Evolutionary conservation across 495 filamentous ascomycete species (phyloP), one percentile per base, ranked within the genome.

Genomic region (Penicillium arizonense): DNA sequence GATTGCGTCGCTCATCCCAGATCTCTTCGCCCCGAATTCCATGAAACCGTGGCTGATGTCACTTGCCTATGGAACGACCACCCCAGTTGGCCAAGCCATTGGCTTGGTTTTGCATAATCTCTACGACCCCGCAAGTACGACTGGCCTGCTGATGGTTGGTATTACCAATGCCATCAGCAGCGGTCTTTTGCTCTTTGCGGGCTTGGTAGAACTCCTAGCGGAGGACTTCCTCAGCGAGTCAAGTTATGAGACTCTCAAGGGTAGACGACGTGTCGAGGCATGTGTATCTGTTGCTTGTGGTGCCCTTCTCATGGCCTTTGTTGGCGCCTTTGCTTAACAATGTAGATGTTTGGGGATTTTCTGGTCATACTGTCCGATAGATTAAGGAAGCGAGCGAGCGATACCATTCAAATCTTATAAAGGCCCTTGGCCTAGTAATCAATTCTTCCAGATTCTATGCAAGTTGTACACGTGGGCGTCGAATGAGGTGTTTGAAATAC

Each of bases 211-310:
- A 69, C 72, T 97, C 39, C 78, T 97, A 11, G 90, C 93, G 5
- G 93, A 97, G 70, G 93, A 97, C 63, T 97, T 97, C 67, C 68
- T 97, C 58, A 88, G 84, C 48, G 90, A 96, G 58, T 83, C 87
- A 65, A 96, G 92, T 63, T 97, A 96, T 74, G 78, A 73, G 53
- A 74, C 62, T 10, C 69, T 97, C 48, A 84, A 76, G 41, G 93
- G 93, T 0, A 75, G 75, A 62, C 82, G 80, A 59, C 79, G 93
- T 46, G 60, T 89, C 37, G 76, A 89, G 52, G 93, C 93, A 18
- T 96, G 86, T 64, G 66, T 81, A 14, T 82, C 89, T 2, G 92
- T 97, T 20, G 75, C 88, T 12, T 81, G 77, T 3, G 93, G 93
- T 0, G 88, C 90, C 8, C 68, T 77, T 35, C 71, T 95, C 40